Evolutionary conservation across 2,329 filamentous ascomycete species (phyloP), one percentile per base, ranked within the genome.

Genomic region (Epicoccum nigrum): DNA sequence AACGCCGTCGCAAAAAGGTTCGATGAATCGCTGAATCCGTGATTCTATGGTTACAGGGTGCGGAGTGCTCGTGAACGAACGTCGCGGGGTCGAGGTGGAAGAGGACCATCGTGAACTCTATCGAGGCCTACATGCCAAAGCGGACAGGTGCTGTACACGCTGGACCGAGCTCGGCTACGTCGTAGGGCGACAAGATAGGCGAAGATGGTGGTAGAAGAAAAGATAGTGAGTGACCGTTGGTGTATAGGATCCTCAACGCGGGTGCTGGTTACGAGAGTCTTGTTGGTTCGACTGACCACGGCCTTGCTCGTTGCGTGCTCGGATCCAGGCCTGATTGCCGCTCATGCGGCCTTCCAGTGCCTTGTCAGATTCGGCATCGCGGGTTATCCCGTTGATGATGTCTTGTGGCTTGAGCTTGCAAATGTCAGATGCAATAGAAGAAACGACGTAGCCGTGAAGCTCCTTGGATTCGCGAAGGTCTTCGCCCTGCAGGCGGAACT

Each of bases 401-500:
- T 73, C 71, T 23, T 66, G 82, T 78, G 40, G 86, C 82, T 28
- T 87, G 40, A 90, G 82, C 57, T 85, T 83, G 50, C 86, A 88
- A 54, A 92, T 86, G 34, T 88, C 86, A 62, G 86, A 83, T 11
- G 89, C 84, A 59, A 93, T 89, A 3, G 86, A 86, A 45, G 86
- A 83, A 54, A 92, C 85, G 50, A 92, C 86, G 63, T 88, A 89
- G 60, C 83, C 82, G 51, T 89, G 83, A 23, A 94, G 82, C 70
- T 94, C 89, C 43, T 83, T 83, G 65, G 90, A 86, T 70, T 94
- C 90, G 39, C 80, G 81, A 61, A 84, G 82, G 70, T 94, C 90
- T 70, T 94, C 90, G 70, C 90, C 90, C 72, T 92, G 87, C 12
- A 94, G 79, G 33, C 85, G 82, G 74, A 92, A 92, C 52, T 89